phyloP scores from a whole-genome alignment of 2,329 filamentous ascomycete species.

The Paramyrothecium roridum region DNA sequence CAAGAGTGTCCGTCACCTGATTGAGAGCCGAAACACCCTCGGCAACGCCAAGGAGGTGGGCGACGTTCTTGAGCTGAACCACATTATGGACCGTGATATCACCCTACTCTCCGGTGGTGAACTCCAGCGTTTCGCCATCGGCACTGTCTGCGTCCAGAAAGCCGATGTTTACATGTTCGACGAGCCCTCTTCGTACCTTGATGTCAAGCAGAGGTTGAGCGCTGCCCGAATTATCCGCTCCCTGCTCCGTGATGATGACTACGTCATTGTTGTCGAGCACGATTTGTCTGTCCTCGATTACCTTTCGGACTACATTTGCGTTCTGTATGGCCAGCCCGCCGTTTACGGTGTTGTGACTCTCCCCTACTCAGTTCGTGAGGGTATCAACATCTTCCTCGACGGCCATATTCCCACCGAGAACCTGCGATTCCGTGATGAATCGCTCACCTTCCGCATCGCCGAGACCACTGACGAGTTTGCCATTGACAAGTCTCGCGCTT shows the following conservation, averaged over 20 bases:
- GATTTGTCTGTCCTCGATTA: constrained; percentile 98
- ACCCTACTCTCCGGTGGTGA: constrained; percentile 92
- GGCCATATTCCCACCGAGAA: constrained; percentile 98
- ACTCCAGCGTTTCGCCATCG: constrained; percentile 96
- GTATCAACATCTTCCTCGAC: constrained; percentile 98
- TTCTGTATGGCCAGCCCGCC: constrained; percentile 92
- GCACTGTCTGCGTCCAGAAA: constrained; percentile 90
- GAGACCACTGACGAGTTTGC: constrained; percentile 88
- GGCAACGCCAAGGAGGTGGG: constrained; percentile 79
- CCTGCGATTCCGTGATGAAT: constrained; percentile 95
- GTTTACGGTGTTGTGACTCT: constrained; percentile 97
- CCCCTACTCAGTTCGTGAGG: constrained; percentile 93
- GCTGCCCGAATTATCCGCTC: constrained; percentile 91
- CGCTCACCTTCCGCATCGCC: constrained; percentile 88
- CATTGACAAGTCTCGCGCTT: constrained; percentile 78
- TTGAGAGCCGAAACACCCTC: constrained; percentile 73
- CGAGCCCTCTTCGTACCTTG: constrained; percentile 96
- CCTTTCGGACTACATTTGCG: constrained; percentile 96
- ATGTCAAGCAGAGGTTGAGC: constrained; percentile 97
- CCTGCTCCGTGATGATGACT: constrained; percentile 83
- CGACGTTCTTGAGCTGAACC: constrained; percentile 79
- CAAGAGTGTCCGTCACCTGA: constrained; percentile 75
- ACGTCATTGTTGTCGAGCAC: constrained; percentile 98
- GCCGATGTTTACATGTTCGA: constrained; percentile 99
- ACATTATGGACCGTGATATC: constrained; percentile 91